Conservation (phyloP, 192 early-diverging fungal species). For the Podila verticillata region DNA sequence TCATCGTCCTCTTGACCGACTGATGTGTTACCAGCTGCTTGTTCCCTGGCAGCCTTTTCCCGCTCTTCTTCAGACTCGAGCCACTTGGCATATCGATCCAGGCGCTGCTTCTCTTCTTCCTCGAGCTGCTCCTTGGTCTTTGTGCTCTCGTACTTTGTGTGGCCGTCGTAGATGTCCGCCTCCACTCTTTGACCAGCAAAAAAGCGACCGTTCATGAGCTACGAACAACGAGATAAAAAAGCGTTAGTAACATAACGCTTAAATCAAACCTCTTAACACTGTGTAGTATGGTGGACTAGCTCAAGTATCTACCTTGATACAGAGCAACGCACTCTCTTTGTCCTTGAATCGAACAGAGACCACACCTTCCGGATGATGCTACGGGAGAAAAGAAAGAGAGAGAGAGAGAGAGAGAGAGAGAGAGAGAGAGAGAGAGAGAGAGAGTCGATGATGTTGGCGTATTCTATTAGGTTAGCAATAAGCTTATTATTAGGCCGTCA, state of each 20-base stretch:
- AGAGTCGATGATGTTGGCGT: no score
- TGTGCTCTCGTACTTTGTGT: conserved; percentile 76
- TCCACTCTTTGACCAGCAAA: conserved; percentile 87
- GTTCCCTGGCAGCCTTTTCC: background rate
- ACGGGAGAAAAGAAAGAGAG: conserved; percentile 1
- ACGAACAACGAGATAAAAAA: background rate
- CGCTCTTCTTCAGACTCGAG: conserved; percentile 67
- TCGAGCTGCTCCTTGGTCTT: conserved; percentile 71
- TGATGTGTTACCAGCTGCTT: background rate
- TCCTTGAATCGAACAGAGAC: conserved; percentile 92
- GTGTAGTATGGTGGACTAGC: conserved; percentile 55
- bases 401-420: background rate
- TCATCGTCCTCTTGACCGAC: background rate
- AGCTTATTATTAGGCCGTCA: no score
- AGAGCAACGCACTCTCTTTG: conserved; percentile 76
- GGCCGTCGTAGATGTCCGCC: conserved; percentile 85
- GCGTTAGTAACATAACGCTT: background rate
- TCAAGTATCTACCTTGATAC: conserved; percentile 68
- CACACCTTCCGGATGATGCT: conserved; percentile 83
- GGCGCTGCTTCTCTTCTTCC: conserved; percentile 76
- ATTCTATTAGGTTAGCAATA: no score
- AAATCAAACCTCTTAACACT: background rate
- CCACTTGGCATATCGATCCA: conserved; percentile 92
- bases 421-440: background rate
- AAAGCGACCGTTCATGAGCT: conserved; percentile 86